These are phyloP conservation scores for Magnusiomyces paraingens DNA, from an alignment of 1,139 yeast genomes.

Conservation along the genomic window DNA sequence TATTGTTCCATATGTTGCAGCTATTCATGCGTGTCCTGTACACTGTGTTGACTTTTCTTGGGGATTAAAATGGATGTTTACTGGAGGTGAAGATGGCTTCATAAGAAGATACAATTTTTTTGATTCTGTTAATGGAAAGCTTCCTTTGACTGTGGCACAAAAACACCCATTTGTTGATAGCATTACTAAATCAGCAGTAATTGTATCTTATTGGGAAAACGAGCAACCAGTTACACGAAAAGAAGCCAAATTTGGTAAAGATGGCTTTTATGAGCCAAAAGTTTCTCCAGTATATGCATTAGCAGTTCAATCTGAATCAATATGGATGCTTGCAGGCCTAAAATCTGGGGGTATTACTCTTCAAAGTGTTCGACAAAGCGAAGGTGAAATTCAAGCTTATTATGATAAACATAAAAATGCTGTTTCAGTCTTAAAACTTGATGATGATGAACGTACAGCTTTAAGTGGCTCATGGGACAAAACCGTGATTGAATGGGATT, in stretches of 20 bases:
- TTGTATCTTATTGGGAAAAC: conserved; percentile 89
- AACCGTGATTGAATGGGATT: conserved; percentile 66
- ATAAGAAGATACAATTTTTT: conserved; percentile 83
- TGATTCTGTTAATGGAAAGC: conserved; percentile 81
- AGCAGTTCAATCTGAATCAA: conserved; percentile 75
- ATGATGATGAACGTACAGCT: conserved; percentile 52
- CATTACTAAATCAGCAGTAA: conserved; percentile 71
- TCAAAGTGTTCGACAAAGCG: conserved; percentile 76
- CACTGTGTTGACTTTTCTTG: conserved; percentile 72
- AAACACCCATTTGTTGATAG: conserved; percentile 84
- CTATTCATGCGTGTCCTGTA: conserved; percentile 40
- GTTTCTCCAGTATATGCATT: conserved; percentile 82
- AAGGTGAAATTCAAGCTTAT: conserved; percentile 76
- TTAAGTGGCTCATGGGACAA: conserved; percentile 92
- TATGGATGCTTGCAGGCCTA: conserved; percentile 76
- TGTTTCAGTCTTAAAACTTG: conserved; percentile 63
- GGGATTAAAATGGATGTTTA: conserved; percentile 81
- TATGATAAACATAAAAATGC: conserved; percentile 67
- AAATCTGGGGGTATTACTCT: conserved; percentile 71
- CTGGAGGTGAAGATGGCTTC: conserved; percentile 97
- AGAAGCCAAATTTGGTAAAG: conserved; percentile 40
- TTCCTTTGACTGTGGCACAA: conserved; percentile 86
- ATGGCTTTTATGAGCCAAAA: conserved; percentile 32
- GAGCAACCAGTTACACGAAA: conserved; percentile 67
- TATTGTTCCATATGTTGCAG: conserved; percentile 39